Percentiles rank a stretch among this genome's conserved stretches.
phyloP scores from a whole-genome alignment of 2,329 filamentous ascomycete species.

The Lachnum nothofagi region DNA sequence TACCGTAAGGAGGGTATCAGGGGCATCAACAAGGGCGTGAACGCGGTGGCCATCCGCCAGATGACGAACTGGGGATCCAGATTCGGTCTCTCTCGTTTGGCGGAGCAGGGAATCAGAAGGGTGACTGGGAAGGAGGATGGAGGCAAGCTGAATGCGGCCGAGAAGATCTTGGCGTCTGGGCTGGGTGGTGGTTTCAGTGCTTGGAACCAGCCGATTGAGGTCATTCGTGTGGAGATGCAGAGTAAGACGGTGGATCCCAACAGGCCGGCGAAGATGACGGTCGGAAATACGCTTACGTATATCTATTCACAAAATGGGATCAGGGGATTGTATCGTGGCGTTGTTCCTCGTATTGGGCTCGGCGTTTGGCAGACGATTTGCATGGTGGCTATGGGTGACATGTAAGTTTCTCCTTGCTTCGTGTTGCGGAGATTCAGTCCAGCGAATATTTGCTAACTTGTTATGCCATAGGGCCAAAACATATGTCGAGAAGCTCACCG shows the following conservation, averaged over 20 bases:
- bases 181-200: slow-evolving; percentile 91
- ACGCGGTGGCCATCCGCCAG: slow-evolving; percentile 95
- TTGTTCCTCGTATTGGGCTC: slow-evolving; percentile 87
- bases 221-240: slow-evolving; percentile 99
- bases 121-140: slow-evolving; percentile 71
- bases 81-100: slow-evolving; percentile 88
- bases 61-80: slow-evolving; percentile 99
- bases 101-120: slow-evolving; percentile 80
- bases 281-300: slow-evolving; percentile 77
- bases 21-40: slow-evolving; percentile 98
- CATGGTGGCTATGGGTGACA: slow-evolving; percentile 98
- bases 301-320: slow-evolving; percentile 88
- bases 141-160: slow-evolving; percentile 69
- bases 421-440: not conserved
- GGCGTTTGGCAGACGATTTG: slow-evolving; percentile 99
- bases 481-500: slow-evolving; percentile 62
- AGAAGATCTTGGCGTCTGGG: slow-evolving; percentile 84
- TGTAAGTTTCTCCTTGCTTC: slow-evolving; percentile 55
- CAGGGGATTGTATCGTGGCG: slow-evolving; percentile 91
- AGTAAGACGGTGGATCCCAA: slow-evolving; percentile 97
- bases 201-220: slow-evolving; percentile 99
- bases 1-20: slow-evolving; percentile 89
- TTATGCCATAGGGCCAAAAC: slow-evolving; percentile 55
- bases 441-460: slow-evolving; percentile 13
- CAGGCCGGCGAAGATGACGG: slow-evolving; percentile 97